Conservation (phyloP, 2,329 filamentous ascomycete genomes). For the Fusarium nanum region DNA sequence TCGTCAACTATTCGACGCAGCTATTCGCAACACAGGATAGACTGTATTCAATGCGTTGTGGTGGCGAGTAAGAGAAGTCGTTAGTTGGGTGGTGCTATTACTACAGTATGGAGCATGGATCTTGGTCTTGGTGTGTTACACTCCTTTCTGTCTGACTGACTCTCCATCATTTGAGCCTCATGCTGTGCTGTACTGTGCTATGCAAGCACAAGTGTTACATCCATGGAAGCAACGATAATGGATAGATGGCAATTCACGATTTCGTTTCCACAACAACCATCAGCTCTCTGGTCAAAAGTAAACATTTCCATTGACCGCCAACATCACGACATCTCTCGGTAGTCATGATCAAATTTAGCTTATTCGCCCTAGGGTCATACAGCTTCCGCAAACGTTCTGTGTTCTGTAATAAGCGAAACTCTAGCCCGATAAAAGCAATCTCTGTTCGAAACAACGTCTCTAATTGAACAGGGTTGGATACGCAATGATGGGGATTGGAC, state of each 20-base stretch:
- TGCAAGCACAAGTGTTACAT: neutral
- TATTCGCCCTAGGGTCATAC: constrained; percentile 13
- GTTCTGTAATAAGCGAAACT: constrained; percentile 7
- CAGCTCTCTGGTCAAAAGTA: neutral
- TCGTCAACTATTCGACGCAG: neutral
- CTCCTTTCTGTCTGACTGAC: neutral
- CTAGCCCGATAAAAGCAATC: constrained; percentile 6
- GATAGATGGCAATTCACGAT: constrained; percentile 4
- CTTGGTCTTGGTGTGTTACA: neutral
- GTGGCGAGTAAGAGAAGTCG: neutral
- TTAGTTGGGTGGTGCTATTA: neutral
- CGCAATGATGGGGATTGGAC: constrained; percentile 8
- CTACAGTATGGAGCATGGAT: neutral
- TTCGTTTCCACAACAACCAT: neutral
- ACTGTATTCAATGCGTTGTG: neutral
- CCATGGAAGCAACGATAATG: neutral
- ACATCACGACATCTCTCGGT: neutral
- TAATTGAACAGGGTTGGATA: constrained; percentile 8
- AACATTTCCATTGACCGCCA: constrained; percentile 3
- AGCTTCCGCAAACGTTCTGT: constrained; percentile 8
- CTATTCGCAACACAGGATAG: neutral
- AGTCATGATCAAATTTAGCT: constrained; percentile 7
- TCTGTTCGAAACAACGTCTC: constrained; percentile 22
- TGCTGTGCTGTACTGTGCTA: neutral
- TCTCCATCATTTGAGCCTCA: constrained; percentile 6